Base-by-base conservation (phyloP, 768 basidiomycete species). In the Holtermanniella nyarrowii region DNA sequence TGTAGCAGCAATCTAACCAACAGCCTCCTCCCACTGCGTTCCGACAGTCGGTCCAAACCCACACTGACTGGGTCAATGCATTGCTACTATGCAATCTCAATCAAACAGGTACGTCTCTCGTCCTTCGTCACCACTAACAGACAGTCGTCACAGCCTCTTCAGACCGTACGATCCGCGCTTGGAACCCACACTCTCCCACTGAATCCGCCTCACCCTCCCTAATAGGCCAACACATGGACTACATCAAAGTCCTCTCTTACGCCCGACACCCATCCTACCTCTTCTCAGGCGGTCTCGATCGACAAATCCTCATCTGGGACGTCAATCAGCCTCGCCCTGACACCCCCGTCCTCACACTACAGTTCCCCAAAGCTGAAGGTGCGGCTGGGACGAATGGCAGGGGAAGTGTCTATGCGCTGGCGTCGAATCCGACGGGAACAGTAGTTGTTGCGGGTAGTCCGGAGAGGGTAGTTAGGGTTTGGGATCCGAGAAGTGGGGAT, bases 41-140 rank as follows among this genome's bases (percentile, higher is more conserved):
- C 67, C 79, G 93, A 25, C 91, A 96, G 69, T 84, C 82, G 52
- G 82, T 83, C 7, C 90, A 96, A 66, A 79, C 81, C 4, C 90
- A 96, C 68, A 83, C 82, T 0, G 91, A 96, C 72, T 99, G 93
- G 93, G 81, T 97, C 27, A 99, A 95, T 66, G 93, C 97, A 62
- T 80, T 97, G 44, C 65, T 89, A 2, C 77, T 99, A 16, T 90
- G 87, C 73, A 91, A 96, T 66, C 77, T 82, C 55, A 89, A 95
- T 59, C 90, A 91, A 68, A 95, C 85, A 2, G 75, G 86, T 84
- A 45, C 42, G 81, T 72, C 2, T 14, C 23, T 46, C 16, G 37
- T 42, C 24, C n/a, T 2, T 65, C 31, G 25, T n/a, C 39, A 13
- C 22, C 18, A 1, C 44, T 4, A 16, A 20, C 61, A 82, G 86